Base-by-base conservation (phyloP, 495 filamentous ascomycete species). In the Penicillium bialowiezense region DNA sequence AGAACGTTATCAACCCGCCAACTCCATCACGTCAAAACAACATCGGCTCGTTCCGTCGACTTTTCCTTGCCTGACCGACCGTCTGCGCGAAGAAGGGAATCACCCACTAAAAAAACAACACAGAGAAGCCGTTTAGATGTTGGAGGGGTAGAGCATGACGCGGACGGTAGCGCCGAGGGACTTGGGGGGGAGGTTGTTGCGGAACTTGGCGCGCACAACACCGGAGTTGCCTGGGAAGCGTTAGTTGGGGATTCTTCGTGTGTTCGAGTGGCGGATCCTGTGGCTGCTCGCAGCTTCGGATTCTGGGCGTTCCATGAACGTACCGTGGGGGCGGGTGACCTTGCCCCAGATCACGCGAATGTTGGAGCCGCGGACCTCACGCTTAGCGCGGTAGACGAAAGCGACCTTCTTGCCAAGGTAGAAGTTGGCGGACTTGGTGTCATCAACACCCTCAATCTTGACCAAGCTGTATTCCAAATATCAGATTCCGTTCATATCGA, bases 281-380 rank as follows among this genome's bases (percentile, higher is more conserved):
- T 17, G 14, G 3, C 41, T 17, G 21, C 33, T 35, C 10, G 20
- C 38, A 5, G 17, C 13, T 35, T 18, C n/a, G 19, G 34, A 20
- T 41, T n/a, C 36, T 20, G 23, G 32, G 40, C 14, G 3, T 10
- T 34, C 50, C 41, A n/a, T n/a, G n/a, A n/a, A 68, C 81, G 62
- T 86, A 92, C 89, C 93, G 75, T 97, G 91, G 68, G 90, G 84
- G 64, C 89, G 82, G 64, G 91, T 96, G 65, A 97, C 83, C 81
- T 96, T 97, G 75, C 95, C 95, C 93, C 95, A 98, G 77, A 97
- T 97, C 54, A 97, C 91, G 67, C 91, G 80, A 73, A 97, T 91
- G 83, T 97, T 96, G 70, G 90, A 90, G 68, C 93, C 93, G 62
- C 90, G 89, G 60, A 91, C 78, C 79, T 95, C 90, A 75, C 82